Evolutionary conservation across 1,139 yeast genomes (phyloP), one percentile per base, ranked within the genome.

Genomic region (Candida dubliniensis): DNA sequence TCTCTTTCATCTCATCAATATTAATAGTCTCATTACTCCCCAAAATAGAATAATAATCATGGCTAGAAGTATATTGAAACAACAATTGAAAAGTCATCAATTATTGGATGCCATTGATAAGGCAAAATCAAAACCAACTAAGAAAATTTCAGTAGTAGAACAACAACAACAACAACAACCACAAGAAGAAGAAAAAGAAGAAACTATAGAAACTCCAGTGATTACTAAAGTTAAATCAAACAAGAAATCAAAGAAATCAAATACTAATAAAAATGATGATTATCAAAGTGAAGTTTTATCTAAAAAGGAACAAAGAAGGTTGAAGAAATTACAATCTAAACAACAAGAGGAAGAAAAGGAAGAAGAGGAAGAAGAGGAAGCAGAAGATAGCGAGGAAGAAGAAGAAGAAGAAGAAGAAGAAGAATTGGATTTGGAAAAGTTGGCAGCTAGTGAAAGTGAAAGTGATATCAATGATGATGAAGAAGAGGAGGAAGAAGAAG

Each of bases 231-330:
- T 43, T 40, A 40, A 41, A 31, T 38, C 38, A 33, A 37, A 24
- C 12, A 31, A 38, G 40, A 44, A 47, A 45, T 41, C 42, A 44
- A 36, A 55, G 45, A 43, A 56, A 51, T 54, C 55, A 43, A 49
- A 62, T 45, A 56, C 31, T 4, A 61, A 48, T 36, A 43, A 53
- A 27, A 42, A 51, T 4, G 74, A 67, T 46, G 79, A 68, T 36
- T 76, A 77, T 51, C 64, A 76, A 51, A 74, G 83, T 53, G 58
- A 61, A 35, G 59, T 62, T 11, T 71, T 73, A 51, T 82, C 88
- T 41, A 82, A 81, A 66, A 84, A 82, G 56, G 88, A 82, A 44
- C 75, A 74, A 60, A 79, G 88, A 66, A 71, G 74, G 60, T 65
- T 82, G 63, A 83, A 81, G 72, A 82, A 82, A 63, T 60, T 70